phyloP scores from a whole-genome alignment of 768 basidiomycete species.

The Amanita muscaria region DNA sequence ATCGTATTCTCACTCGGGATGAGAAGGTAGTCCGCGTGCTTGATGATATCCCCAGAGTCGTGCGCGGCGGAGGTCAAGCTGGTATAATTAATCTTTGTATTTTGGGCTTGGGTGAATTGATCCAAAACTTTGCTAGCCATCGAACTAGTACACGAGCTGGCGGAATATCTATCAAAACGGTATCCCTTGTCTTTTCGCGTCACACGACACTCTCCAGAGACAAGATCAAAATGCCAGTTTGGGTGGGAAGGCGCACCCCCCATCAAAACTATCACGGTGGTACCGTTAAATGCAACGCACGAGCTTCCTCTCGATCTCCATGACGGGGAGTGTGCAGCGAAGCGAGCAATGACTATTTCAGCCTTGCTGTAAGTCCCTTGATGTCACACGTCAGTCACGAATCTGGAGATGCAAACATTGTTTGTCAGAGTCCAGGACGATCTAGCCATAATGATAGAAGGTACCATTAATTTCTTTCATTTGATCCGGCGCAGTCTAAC shows the following conservation, averaged over 20 bases:
- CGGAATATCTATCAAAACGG: conserved; percentile 55
- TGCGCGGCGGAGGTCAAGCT: conserved; percentile 28
- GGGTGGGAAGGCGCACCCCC: conserved; percentile 39
- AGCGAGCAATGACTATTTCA: conserved; percentile 53
- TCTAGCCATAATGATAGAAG: conserved; percentile 53
- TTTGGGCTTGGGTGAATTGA: neutral
- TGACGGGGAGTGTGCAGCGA: conserved; percentile 28
- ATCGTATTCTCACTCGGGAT: conserved; percentile 46
- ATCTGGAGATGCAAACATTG: too few relatives aligned
- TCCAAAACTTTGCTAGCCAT: conserved; percentile 32
- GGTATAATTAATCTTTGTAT: conserved; percentile 21
- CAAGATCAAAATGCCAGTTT: conserved; percentile 9
- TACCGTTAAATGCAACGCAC: conserved; percentile 39
- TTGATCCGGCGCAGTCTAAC: neutral
- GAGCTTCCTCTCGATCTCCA: conserved; percentile 34
- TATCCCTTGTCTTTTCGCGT: conserved; percentile 52
- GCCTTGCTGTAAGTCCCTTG: conserved; percentile 48
- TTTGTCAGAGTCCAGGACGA: conserved; percentile 56
- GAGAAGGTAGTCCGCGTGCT: conserved; percentile 39
- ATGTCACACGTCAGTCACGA: neutral
- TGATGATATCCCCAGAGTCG: conserved; percentile 34
- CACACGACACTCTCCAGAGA: conserved; percentile 28
- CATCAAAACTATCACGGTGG: conserved; percentile 43
- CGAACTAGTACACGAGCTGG: conserved; percentile 60
- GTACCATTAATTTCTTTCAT: conserved; percentile 17